Conservation (phyloP, 2,329 filamentous ascomycete species). For the Botrytis galanthina region DNA sequence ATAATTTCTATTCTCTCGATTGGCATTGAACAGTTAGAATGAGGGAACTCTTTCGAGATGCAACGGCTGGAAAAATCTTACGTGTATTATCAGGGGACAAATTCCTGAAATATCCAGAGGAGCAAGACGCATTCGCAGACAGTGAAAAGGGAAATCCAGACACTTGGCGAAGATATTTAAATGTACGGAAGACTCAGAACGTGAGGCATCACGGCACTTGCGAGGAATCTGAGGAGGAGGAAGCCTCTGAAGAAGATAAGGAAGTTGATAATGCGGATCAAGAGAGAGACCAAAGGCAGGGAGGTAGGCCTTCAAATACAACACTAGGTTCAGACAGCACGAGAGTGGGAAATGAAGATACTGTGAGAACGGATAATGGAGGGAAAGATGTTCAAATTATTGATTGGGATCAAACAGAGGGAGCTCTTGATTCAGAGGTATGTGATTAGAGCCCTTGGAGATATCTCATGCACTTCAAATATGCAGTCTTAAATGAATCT, state of each 20-base stretch:
- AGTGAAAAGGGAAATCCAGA: background rate
- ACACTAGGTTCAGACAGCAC: background rate
- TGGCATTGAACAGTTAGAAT: background rate
- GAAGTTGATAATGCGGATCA: background rate
- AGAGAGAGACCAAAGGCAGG: background rate
- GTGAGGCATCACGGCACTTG: background rate
- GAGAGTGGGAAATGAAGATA: background rate
- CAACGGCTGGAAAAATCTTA: background rate
- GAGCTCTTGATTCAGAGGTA: conserved; percentile 46
- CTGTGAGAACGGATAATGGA: conserved; percentile 41
- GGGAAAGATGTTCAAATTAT: conserved; percentile 44
- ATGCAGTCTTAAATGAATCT: background rate
- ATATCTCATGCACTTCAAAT: background rate
- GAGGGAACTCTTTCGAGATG: conserved; percentile 14
- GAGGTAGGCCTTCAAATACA: background rate
- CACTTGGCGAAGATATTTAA: conserved; percentile 1
- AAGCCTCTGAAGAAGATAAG: background rate
- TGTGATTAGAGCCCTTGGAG: background rate
- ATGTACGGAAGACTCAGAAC: background rate
- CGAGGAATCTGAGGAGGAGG: background rate
- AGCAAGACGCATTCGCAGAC: background rate
- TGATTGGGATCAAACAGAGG: conserved; percentile 48
- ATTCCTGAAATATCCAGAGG: conserved; percentile 4
- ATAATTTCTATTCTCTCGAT: background rate
- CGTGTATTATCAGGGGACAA: background rate